These are phyloP conservation scores for Eutypa lata DNA, from an alignment of 2,329 filamentous ascomycete species.

Conservation along the genomic window DNA sequence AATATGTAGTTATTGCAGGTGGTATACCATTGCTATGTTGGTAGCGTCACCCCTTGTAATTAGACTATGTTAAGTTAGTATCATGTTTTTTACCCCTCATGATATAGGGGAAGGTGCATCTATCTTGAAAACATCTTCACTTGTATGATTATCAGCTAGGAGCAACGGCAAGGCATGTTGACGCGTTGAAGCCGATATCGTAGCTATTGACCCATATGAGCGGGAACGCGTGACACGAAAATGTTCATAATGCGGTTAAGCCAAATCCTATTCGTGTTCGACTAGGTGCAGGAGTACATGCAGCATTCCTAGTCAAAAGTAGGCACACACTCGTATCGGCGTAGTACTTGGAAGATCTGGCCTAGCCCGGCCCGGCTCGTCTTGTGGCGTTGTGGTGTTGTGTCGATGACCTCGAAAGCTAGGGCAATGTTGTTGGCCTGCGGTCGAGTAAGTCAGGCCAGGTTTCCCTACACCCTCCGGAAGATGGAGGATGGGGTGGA, in stretches of 20 bases:
- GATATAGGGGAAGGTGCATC: too few relatives aligned
- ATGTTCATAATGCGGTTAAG: background rate
- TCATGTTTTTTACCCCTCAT: too few relatives aligned
- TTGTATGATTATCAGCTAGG: background rate
- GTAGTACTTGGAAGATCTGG: background rate
- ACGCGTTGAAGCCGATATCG: background rate
- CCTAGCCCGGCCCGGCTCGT: background rate
- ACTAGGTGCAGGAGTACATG: conserved; percentile 1
- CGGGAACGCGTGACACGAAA: background rate
- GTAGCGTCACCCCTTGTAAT: too few relatives aligned
- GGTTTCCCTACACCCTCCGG: too few relatives aligned
- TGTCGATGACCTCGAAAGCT: background rate
- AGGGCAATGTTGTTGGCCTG: background rate
- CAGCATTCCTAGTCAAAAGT: background rate
- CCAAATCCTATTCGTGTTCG: background rate
- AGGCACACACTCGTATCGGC: background rate
- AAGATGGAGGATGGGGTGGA: too few relatives aligned
- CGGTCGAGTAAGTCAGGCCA: background rate
- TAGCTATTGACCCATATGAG: background rate
- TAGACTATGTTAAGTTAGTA: too few relatives aligned
- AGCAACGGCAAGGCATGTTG: background rate
- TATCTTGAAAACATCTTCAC: too few relatives aligned
- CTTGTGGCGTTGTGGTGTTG: background rate
- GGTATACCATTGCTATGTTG: too few relatives aligned
- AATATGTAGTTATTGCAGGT: too few relatives aligned